Evolutionary conservation across 257 asterid species (phyloP), one percentile per base, ranked within the genome.

Genomic region (Lycium barbarum): DNA sequence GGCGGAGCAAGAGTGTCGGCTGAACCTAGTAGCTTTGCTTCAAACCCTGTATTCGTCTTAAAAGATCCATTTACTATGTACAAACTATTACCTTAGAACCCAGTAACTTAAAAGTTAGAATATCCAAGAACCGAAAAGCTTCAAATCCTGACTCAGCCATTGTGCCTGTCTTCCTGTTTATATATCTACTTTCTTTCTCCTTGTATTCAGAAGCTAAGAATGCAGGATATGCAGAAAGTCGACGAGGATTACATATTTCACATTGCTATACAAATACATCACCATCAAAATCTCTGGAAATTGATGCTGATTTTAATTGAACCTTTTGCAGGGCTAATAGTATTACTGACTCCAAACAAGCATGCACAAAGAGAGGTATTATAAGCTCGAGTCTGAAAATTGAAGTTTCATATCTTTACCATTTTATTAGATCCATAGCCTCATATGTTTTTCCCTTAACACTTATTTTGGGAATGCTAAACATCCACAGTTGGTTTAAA

Each of bases 301-400:
- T 26, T 79, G 63, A 6, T 67, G 45, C 38, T 58, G 2, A 71
- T 65, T 67, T 18, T 33, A 14, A 8, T 78, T 74, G 61, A 15
- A 45, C 68, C 35, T 81, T 85, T 81, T 54, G 20, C 87, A 88
- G 90, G 86, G 57, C 47, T 78, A 82, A 38, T 13, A 72, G 13
- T 65, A 33, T 72, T 57, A 55, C 87, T 49, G 76, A 58, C 13
- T 72, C 86, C 13, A 70, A 35, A 47, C 81, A 57, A 51, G 53
- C 74, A 61, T 20, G 36, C 68, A 68, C 53, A 53, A 54, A 68
- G 10, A 51, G 57, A 66, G 81, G 85, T 83, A 83, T 33, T 68
- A 45, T 54, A 43, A 81, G 26, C 20, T 76, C 33, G 0, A 76
- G 49, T 63, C 20, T 47, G 26, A 22, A 76, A 66, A 40, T 17